Evolutionary conservation across 2,329 filamentous ascomycete genomes (phyloP).

Genomic region (Fusarium subglutinans): DNA sequence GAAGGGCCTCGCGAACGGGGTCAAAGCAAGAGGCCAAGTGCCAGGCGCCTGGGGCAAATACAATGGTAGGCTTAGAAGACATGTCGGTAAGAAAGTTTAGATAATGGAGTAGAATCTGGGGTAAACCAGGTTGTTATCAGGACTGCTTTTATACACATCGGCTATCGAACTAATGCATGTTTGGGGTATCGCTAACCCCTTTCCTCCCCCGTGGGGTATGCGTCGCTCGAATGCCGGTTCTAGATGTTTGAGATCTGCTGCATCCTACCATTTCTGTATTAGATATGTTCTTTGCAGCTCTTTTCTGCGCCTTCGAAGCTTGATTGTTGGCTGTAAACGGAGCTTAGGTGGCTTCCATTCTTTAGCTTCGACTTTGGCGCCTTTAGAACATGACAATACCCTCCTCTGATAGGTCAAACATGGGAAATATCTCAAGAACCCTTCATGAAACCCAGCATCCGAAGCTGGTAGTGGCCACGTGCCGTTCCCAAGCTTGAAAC

Average conservation of each 20-base stretch:
- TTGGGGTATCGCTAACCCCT: not conserved
- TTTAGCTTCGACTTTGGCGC: not conserved
- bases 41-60: slow-evolving; percentile 54
- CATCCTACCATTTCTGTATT: not conserved
- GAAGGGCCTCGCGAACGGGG: slow-evolving; percentile 43
- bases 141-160: not conserved
- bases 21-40: slow-evolving; percentile 46
- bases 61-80: slow-evolving; percentile 36
- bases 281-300: not conserved
- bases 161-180: not conserved
- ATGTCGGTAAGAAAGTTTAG: not conserved
- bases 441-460: not conserved
- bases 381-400: too few species aligned
- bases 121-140: not conserved
- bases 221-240: not conserved
- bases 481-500: not conserved
- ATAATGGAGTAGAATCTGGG: not conserved
- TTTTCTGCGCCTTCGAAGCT: not conserved
- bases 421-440: not conserved
- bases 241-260: not conserved
- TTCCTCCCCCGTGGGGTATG: not conserved
- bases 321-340: not conserved
- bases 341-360: not conserved
- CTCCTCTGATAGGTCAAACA: not conserved
- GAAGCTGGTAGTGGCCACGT: not conserved